A percentile compares a stretch with the other conserved stretches of the same genome.
These are phyloP conservation scores for Stagonosporopsis tanaceti DNA, from an alignment of 2,329 filamentous ascomycete species.

Conservation along the genomic window DNA sequence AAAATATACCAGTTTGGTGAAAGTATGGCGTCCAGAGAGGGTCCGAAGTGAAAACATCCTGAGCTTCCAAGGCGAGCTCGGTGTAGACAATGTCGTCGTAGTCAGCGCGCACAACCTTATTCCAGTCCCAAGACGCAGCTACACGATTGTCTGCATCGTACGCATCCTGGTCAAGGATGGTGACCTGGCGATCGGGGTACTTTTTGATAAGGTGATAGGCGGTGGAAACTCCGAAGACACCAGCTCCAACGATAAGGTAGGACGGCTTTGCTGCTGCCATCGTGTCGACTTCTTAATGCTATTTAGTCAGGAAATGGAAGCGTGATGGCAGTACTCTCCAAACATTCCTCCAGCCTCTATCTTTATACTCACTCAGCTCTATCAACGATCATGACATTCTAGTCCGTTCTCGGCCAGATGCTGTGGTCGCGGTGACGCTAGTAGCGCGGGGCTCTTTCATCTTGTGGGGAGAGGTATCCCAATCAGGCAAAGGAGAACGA, in stretches of 20 bases:
- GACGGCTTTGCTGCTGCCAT: conserved; percentile 42
- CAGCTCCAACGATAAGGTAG: conserved; percentile 48
- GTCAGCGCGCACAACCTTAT: conserved; percentile 75
- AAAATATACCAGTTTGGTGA: conserved; percentile 62
- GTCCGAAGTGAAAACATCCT: conserved; percentile 66
- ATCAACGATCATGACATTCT: conserved; percentile 22
- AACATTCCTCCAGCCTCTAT: conserved; percentile 25
- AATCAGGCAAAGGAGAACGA: conserved; percentile 40
- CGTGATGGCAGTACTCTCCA: conserved; percentile 18
- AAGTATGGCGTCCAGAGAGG: conserved; percentile 64
- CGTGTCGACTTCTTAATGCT: conserved; percentile 26
- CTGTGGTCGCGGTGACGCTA: conserved; percentile 25
- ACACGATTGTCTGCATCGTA: conserved; percentile 45
- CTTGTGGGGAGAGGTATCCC: conserved; percentile 37
- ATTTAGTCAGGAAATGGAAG: conserved; percentile 24
- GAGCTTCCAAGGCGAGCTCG: conserved; percentile 70
- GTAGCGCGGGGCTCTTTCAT: conserved; percentile 33
- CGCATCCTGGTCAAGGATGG: conserved; percentile 50
- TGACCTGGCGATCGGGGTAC: conserved; percentile 52
- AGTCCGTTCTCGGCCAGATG: conserved; percentile 32
- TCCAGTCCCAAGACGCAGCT: conserved; percentile 76
- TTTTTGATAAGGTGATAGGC: conserved; percentile 52
- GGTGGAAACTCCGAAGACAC: conserved; percentile 50
- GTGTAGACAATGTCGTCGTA: conserved; percentile 72
- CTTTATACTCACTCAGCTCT: conserved; percentile 20